Base-by-base conservation (phyloP, 768 basidiomycete genomes). In the Russula sp. region DNA sequence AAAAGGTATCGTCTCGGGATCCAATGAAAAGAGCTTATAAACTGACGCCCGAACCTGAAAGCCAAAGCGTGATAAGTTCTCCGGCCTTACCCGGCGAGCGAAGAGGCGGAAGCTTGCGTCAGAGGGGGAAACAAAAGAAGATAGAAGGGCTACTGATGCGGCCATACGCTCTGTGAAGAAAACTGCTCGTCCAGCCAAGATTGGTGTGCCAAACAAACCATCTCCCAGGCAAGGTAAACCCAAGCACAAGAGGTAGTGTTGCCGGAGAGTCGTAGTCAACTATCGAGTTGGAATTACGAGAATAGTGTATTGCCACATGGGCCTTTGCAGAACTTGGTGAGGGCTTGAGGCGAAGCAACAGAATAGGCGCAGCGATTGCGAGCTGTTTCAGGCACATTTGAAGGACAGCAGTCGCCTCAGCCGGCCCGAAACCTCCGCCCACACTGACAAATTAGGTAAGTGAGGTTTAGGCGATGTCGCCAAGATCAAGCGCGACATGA, bases 101-200 rank as follows among this genome's bases (percentile, higher is more conserved):
- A 98, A 97, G 72, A 81, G 96, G 61, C 81, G 93, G 69, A 97
- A 94, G 75, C 78, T 95, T 76, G 87, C 88, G 7, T 78, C 83
- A 72, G 90, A 94, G 70, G 85, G 87, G 65, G 92, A 95, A 65
- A 81, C 83, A 54, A 84, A 85, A 5, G 81, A 79, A 16, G 83
- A 85, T 58, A 75, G 72, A 38, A 79, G 77, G 25, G 76, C 80
- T 9, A 74, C 88, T 48, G 78, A 81, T 43, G 87, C 89, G 16
- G 86, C 93, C 1, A 88, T 97, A 65, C 88, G 95, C 58, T 83
- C 83, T 13, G 93, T 90, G 10, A 98, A 98, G 75, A 95, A 87
- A 74, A 79, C 85, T 8, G 74, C 77, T 39, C 81, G 83, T 66
- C 88, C 88, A 1, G 74, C 74, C 10, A 97, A 91, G 78, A 92